These are phyloP conservation scores for Mimosa bimucronata DNA, from an alignment of 306 rosid genomes.

Conservation along the genomic window DNA sequence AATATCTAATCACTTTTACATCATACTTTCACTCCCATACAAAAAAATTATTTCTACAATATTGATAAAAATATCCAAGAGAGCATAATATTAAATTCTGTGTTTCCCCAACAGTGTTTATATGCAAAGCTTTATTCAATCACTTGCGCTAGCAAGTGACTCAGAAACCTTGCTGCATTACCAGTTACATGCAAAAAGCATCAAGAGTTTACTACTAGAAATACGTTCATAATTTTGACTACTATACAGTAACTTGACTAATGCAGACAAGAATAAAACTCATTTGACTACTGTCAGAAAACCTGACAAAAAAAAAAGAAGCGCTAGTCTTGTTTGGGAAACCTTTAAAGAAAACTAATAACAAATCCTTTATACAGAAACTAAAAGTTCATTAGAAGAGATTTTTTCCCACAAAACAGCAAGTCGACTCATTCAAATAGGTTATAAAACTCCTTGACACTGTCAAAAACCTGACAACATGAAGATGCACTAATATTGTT, in stretches of 20 bases:
- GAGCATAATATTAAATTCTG: not conserved
- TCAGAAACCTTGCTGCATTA: not conserved
- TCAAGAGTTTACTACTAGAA: not conserved
- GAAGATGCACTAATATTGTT: slow-evolving; percentile 15
- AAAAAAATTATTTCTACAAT: not conserved
- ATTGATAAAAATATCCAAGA: not conserved
- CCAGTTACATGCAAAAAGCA: not conserved
- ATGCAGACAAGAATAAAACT: not conserved
- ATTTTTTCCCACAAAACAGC: not conserved
- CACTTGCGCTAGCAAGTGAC: not conserved
- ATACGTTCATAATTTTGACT: not conserved
- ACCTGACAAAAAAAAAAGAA: not conserved
- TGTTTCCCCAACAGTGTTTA: not conserved
- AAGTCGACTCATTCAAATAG: not conserved
- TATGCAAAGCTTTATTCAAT: not conserved
- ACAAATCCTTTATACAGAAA: too few species aligned
- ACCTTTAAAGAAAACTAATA: not conserved
- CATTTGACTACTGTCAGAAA: not conserved
- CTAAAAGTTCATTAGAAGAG: too few species aligned
- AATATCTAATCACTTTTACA: not conserved
- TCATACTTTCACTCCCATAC: not conserved
- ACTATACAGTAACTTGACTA: not conserved
- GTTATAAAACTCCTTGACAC: not conserved
- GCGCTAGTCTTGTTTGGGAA: not conserved
- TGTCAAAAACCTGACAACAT: not conserved